A percentile compares a stretch with the other conserved stretches of the same genome.
Conservation (phyloP, 768 basidiomycete genomes). For the Boletus edulis region DNA sequence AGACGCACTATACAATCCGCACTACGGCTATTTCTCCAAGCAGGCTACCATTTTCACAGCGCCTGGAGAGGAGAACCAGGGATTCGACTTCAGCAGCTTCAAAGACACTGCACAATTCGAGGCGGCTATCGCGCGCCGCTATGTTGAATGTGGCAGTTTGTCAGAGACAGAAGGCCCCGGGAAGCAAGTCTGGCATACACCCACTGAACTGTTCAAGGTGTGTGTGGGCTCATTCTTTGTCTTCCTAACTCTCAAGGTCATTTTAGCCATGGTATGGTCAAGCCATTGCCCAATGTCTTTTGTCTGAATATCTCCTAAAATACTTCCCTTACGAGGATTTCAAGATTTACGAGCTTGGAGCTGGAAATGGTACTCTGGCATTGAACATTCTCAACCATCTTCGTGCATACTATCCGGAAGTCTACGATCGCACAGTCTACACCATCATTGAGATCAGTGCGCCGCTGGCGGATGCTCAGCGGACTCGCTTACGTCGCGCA, state of each 20-base stretch:
- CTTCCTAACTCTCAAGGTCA: slow-evolving; percentile 7
- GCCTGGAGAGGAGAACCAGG: slow-evolving; percentile 37
- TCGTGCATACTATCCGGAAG: slow-evolving; percentile 75
- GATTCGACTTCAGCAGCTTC: slow-evolving; percentile 67
- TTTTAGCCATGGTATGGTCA: slow-evolving; percentile 90
- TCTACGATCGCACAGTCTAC: slow-evolving; percentile 91
- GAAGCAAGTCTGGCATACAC: slow-evolving; percentile 97
- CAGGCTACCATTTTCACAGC: slow-evolving; percentile 87
- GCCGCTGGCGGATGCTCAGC: slow-evolving; percentile 72
- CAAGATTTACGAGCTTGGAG: slow-evolving; percentile 95
- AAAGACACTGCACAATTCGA: slow-evolving; percentile 76
- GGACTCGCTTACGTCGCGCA: slow-evolving; percentile 53
- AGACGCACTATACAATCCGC: slow-evolving; percentile 93
- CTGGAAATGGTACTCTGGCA: slow-evolving; percentile 95
- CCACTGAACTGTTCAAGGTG: slow-evolving; percentile 96
- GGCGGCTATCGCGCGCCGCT: slow-evolving; percentile 72
- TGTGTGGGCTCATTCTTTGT: neutral
- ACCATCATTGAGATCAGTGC: slow-evolving; percentile 93
- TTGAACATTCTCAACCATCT: slow-evolving; percentile 83
- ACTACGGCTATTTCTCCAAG: slow-evolving; percentile 96
- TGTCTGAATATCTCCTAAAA: slow-evolving; percentile 89
- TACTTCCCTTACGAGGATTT: slow-evolving; percentile 97
- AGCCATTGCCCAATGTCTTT: slow-evolving; percentile 84
- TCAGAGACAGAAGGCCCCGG: slow-evolving; percentile 64
- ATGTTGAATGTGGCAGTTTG: slow-evolving; percentile 66